Base-by-base conservation (phyloP, 331 rosid species). In the Malus hybrid region DNA sequence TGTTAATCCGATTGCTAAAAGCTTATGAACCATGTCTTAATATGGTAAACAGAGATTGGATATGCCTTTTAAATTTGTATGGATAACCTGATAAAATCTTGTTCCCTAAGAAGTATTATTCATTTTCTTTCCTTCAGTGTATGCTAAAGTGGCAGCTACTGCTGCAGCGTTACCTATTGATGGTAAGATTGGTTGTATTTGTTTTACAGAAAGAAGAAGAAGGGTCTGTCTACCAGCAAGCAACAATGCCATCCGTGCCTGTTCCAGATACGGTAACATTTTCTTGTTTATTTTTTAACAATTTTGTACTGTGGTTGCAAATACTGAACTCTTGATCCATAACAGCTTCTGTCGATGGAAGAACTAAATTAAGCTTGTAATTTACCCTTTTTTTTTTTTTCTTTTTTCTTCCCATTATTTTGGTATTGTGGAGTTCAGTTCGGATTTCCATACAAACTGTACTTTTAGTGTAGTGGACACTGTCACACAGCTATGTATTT, bases 341-440 rank as follows among this genome's bases (percentile, higher is more conserved):
- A 71, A 16, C 82, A 94, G 99, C 99, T 94, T 88, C 85, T 84
- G 42, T 85, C 97, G 36, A 73, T 94, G 89, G 99, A 94, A 80
- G 99, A 88, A 81, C 81, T 94, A 39, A 2, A 13, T 30, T 52
- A 18, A 6, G 13, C 7, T 30, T 70, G 63, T 55, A 55, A 26
- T 55, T 29, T 10, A 30, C 10, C n/a, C 11, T 5, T 48, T 14
- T 5, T 5, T 48, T 14, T 5, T 26, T 1, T 29, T 50, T 70
- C 26, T 2, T 8, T 16, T 26, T 28, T 70, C 20, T n/a, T 52
- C n/a, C 19, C 5, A 24, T 5, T 44, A 28, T 50, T 32, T 70
- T 15, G 18, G 34, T 22, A 9, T 50, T 13, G 12, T 42, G 28
- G 33, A 5, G 46, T 12, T 61, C 2, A 26, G 36, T 61, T 26